These are phyloP conservation scores for Fusarium tricinctum DNA, from an alignment of 2,329 filamentous ascomycete genomes.

Conservation along the genomic window DNA sequence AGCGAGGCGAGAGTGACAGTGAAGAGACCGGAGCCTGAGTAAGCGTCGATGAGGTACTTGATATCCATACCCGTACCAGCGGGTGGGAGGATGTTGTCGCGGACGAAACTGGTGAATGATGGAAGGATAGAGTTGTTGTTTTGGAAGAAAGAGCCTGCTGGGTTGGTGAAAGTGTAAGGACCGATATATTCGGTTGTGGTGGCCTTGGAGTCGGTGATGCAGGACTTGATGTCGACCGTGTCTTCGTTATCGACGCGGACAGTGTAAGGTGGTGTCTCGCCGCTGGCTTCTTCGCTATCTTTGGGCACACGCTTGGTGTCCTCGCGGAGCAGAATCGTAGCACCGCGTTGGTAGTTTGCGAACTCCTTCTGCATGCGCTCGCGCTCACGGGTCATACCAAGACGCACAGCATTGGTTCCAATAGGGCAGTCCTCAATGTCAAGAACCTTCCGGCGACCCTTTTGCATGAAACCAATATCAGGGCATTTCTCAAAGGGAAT, in stretches of 20 bases:
- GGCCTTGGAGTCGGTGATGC: conserved; percentile 87
- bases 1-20: conserved; percentile 90
- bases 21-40: conserved; percentile 97
- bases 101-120: conserved; percentile 87
- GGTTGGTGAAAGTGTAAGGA: conserved; percentile 87
- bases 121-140: conserved; percentile 99
- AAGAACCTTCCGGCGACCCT: conserved; percentile 82
- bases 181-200: conserved; percentile 90
- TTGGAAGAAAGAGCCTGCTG: conserved; percentile 96
- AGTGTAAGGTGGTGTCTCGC: conserved; percentile 52
- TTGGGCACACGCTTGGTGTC: conserved; percentile 78
- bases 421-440: conserved; percentile 99
- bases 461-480: conserved; percentile 89
- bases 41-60: conserved; percentile 94
- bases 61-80: conserved; percentile 60
- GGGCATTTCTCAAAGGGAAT: conserved; percentile 73
- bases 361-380: conserved; percentile 79
- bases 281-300: conserved; percentile 50
- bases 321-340: conserved; percentile 90
- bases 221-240: conserved; percentile 85
- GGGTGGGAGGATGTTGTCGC: conserved; percentile 78
- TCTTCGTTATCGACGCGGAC: conserved; percentile 65
- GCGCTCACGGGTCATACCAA: conserved; percentile 85
- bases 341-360: conserved; percentile 80
- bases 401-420: conserved; percentile 85